Evolutionary conservation across 495 filamentous ascomycete species (phyloP).

Genomic region (Cercophora samala): DNA sequence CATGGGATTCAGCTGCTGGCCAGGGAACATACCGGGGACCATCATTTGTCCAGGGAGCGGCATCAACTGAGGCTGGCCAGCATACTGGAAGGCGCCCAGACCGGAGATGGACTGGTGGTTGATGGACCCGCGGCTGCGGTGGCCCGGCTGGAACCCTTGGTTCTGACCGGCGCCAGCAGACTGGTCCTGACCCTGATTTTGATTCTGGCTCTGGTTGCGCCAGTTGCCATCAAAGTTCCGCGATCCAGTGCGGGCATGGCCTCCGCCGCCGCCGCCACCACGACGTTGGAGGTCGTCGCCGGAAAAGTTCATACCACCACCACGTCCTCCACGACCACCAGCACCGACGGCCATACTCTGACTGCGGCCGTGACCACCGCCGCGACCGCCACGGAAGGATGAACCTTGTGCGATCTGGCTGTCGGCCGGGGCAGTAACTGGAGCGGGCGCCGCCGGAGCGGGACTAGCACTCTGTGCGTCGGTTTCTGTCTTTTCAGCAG

Average conservation of each 20-base stretch:
- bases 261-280: slow-evolving; percentile 60
- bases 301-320: slow-evolving; percentile 32
- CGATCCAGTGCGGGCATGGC: slow-evolving; percentile 76
- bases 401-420: slow-evolving; percentile 48
- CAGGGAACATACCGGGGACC: slow-evolving; percentile 72
- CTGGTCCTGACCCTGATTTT: slow-evolving; percentile 55
- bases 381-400: slow-evolving; percentile 47
- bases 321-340: slow-evolving; percentile 46
- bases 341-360: slow-evolving; percentile 61
- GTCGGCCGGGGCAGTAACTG: slow-evolving; percentile 44
- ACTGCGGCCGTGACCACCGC: slow-evolving; percentile 56
- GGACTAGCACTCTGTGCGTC: slow-evolving; percentile 43
- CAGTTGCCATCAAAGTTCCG: slow-evolving; percentile 98
- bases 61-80: slow-evolving; percentile 84
- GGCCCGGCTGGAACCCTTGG: slow-evolving; percentile 87
- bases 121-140: slow-evolving; percentile 80
- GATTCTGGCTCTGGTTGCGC: slow-evolving; percentile 75
- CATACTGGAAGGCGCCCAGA: slow-evolving; percentile 87
- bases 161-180: slow-evolving; percentile 58
- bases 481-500: slow-evolving; percentile 53
- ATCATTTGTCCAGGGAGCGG: slow-evolving; percentile 79
- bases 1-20: slow-evolving; percentile 82
- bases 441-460: slow-evolving; percentile 41
- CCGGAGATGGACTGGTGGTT: slow-evolving; percentile 76
- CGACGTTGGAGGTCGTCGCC: slow-evolving; percentile 66